Evolutionary conservation across 495 filamentous ascomycete species (phyloP).

Genomic region (Penicillium soppii): DNA sequence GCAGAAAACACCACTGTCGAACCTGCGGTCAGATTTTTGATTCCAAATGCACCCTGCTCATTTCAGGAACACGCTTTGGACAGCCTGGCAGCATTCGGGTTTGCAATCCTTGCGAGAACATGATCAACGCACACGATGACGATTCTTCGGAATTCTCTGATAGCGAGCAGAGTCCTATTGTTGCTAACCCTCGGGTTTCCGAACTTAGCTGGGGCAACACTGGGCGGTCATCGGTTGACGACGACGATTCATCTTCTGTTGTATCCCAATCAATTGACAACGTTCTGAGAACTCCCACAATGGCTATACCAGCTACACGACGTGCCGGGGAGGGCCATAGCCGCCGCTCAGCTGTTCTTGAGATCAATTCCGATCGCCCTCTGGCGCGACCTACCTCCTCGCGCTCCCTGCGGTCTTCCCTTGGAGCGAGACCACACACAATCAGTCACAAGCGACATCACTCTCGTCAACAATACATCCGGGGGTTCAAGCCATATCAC

Average conservation of each 20-base stretch:
- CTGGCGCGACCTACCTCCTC: slow-evolving; percentile 85
- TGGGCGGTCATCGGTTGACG: slow-evolving; percentile 29
- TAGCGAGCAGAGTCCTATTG: slow-evolving; percentile 58
- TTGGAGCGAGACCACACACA: slow-evolving; percentile 61
- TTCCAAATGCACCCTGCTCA: slow-evolving; percentile 88
- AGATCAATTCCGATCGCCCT: slow-evolving; percentile 74
- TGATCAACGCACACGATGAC: slow-evolving; percentile 88
- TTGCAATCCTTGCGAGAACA: slow-evolving; percentile 90
- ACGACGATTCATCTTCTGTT: slow-evolving; percentile 47
- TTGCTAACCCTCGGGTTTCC: slow-evolving; percentile 38
- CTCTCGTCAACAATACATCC: slow-evolving; percentile 76
- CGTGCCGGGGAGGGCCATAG: slow-evolving; percentile 79
- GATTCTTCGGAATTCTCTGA: slow-evolving; percentile 87
- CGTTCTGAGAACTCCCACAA: slow-evolving; percentile 54
- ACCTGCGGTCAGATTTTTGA: slow-evolving; percentile 95
- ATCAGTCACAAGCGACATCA: slow-evolving; percentile 80
- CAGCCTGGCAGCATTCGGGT: slow-evolving; percentile 82
- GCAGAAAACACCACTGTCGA: slow-evolving; percentile 95
- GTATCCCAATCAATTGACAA: slow-evolving; percentile 48
- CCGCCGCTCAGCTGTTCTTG: slow-evolving; percentile 81
- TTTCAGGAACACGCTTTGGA: slow-evolving; percentile 84
- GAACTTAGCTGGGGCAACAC: slow-evolving; percentile 30
- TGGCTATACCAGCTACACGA: slow-evolving; percentile 87
- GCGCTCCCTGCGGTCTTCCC: slow-evolving; percentile 80
- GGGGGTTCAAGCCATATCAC: slow-evolving; percentile 58